A percentile compares a stretch with the other conserved stretches of the same genome.
Conservation (phyloP, 163 green algal species). For the Scenedesmus sp. region DNA sequence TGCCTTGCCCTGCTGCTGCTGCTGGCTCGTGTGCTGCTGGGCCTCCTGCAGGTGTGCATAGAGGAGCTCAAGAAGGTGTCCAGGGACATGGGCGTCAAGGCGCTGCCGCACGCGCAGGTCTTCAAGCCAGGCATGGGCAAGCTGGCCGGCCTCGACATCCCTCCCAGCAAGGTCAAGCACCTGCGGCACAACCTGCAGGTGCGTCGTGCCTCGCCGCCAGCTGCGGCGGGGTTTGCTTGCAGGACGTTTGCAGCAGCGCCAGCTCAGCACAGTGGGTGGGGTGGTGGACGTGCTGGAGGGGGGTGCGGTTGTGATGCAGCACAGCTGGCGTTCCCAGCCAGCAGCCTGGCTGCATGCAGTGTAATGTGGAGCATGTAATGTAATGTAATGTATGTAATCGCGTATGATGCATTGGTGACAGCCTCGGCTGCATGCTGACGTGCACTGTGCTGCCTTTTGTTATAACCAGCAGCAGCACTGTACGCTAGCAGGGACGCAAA, state of each 20-base stretch:
- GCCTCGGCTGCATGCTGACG: background rate
- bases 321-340: too few relatives aligned
- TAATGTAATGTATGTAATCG: too few relatives aligned
- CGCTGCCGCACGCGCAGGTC: conserved; percentile 61
- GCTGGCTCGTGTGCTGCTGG: background rate
- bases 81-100: conserved; percentile 62
- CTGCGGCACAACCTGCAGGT: conserved; percentile 65
- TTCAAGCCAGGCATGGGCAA: conserved; percentile 60
- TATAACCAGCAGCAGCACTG: too few relatives aligned
- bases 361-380: too few relatives aligned
- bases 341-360: too few relatives aligned
- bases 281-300: too few relatives aligned
- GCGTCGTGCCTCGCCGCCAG: background rate
- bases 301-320: too few relatives aligned
- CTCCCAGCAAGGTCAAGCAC: conserved; percentile 64
- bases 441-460: background rate
- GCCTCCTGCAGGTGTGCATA: conserved; percentile 58
- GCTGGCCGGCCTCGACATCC: conserved; percentile 65
- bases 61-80: conserved; percentile 64
- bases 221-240: background rate
- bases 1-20: background rate
- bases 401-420: too few relatives aligned
- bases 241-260: too few relatives aligned
- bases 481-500: too few relatives aligned
- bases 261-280: too few relatives aligned